These are phyloP conservation scores for Flaveria ramosissima DNA, from an alignment of 129 eudicot species.

Conservation along the genomic window DNA sequence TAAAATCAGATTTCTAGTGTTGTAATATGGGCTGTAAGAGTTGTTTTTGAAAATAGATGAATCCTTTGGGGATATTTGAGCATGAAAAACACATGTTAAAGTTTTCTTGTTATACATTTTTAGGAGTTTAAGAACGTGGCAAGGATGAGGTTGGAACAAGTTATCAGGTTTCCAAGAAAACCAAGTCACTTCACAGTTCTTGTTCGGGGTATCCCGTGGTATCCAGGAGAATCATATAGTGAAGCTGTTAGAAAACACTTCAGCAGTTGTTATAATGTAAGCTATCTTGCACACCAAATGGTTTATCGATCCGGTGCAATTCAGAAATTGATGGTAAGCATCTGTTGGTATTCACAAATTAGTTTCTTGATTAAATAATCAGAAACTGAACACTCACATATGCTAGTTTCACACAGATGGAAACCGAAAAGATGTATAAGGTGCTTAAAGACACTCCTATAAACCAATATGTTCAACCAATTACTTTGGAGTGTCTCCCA, in stretches of 20 bases:
- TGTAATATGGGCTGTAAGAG: too few relatives aligned
- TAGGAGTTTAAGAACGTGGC: slow-evolving; percentile 72
- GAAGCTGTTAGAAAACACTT: slow-evolving; percentile 60
- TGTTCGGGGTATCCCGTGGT: slow-evolving; percentile 93
- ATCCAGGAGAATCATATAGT: slow-evolving; percentile 65
- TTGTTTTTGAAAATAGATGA: too few relatives aligned
- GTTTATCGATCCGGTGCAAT: slow-evolving; percentile 70
- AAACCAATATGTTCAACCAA: slow-evolving; percentile 41
- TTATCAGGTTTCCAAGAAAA: slow-evolving; percentile 51
- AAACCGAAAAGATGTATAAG: slow-evolving; percentile 69
- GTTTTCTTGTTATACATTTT: slow-evolving; percentile 12
- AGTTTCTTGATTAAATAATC: background rate
- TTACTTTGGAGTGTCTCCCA: slow-evolving; percentile 49
- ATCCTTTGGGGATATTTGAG: background rate
- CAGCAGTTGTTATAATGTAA: slow-evolving; percentile 57
- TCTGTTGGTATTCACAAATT: background rate
- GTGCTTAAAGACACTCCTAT: slow-evolving; percentile 43
- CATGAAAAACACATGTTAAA: background rate
- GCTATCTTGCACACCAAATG: slow-evolving; percentile 88
- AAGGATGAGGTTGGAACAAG: slow-evolving; percentile 64
- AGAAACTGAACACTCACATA: background rate
- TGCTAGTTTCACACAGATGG: slow-evolving; percentile 46
- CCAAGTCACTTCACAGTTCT: slow-evolving; percentile 86
- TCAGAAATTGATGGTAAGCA: slow-evolving; percentile 74
- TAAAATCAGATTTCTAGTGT: too few relatives aligned